phyloP scores from a whole-genome alignment of 768 basidiomycete genomes.

The Macrolepiota fuliginosa region DNA sequence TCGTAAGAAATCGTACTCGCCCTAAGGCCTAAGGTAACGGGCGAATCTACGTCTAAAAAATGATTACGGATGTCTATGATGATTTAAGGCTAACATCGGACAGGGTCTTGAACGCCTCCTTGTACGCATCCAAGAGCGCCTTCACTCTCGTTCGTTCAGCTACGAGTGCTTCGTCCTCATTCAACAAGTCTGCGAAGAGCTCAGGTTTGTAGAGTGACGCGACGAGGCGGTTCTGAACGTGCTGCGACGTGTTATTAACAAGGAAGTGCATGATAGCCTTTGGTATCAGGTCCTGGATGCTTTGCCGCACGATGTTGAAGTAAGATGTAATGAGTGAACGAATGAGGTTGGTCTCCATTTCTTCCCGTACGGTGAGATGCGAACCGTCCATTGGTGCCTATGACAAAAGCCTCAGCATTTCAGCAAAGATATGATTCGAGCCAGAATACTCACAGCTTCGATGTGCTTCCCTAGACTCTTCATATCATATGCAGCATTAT shows the following conservation, averaged over 20 bases:
- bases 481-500: conserved; percentile 93
- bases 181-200: conserved; percentile 84
- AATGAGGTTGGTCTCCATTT: conserved; percentile 96
- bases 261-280: conserved; percentile 99
- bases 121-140: conserved; percentile 93
- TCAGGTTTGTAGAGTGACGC: conserved; percentile 93
- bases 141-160: conserved; percentile 93
- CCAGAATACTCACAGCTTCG: conserved; percentile 74
- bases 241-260: conserved; percentile 95
- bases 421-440: not conserved
- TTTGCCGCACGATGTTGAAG: conserved; percentile 94
- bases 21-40: conserved; percentile 12
- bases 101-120: conserved; percentile 86
- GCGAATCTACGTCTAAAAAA: conserved; percentile 4
- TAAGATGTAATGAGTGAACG: conserved; percentile 94
- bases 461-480: conserved; percentile 97
- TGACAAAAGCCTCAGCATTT: conserved; percentile 16
- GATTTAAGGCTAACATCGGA: conserved; percentile 81
- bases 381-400: conserved; percentile 61
- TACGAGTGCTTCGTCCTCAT: conserved; percentile 94
- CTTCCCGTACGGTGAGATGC: conserved; percentile 77
- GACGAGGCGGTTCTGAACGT: conserved; percentile 96
- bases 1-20: conserved; percentile 3
- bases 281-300: conserved; percentile 94
- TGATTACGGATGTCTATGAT: conserved; percentile 27